Evolutionary conservation across 495 filamentous ascomycete genomes (phyloP), one percentile per base, ranked within the genome.

Genomic region (Aspergillus homomorphus): DNA sequence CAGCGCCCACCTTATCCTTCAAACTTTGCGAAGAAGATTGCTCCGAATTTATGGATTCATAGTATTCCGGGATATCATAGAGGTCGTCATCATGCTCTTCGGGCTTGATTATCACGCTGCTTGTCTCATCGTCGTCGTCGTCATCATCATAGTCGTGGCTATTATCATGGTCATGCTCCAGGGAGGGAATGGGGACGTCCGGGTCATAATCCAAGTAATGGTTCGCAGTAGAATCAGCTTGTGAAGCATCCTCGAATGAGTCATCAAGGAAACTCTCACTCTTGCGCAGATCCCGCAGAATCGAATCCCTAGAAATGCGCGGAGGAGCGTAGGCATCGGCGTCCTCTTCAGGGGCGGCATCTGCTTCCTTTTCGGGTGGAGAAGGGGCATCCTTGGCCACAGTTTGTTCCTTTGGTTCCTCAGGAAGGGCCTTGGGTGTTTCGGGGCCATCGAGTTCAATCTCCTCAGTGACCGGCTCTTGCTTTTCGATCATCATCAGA

Each of bases 301-400:
- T 98, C 0, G 92, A 96, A 66, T 97, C 94, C 20, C 94, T 83
- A 33, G 94, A 97, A 65, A 96, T 93, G 24, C 86, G 87, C 15
- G 89, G 89, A 28, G 87, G 83, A 16, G 70, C 69, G 45, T 73
- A 73, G 8, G 68, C 45, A 38, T 69, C 64, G 2, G 46, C 1
- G 4, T 22, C 45, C 20, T 63, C 62, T 9, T 46, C 56, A 20
- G 41, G 6, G 22, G 80, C 76, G 43, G 73, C 75, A 49, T 80
- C 74, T 21, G 65, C 58, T 2, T 54, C 63, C 18, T 56, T n/a
- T 20, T 60, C 63, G 12, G 68, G 62, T 12, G 66, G n/a, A n/a
- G n/a, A n/a, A n/a, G n/a, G 50, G 58, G 62, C 63, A 59, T 74
- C 72, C 57, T 71, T 38, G 24, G 49, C 43, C 38, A 53, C 19